These are phyloP conservation scores for Macrolepiota fuliginosa DNA, from an alignment of 768 basidiomycete genomes.

Conservation along the genomic window DNA sequence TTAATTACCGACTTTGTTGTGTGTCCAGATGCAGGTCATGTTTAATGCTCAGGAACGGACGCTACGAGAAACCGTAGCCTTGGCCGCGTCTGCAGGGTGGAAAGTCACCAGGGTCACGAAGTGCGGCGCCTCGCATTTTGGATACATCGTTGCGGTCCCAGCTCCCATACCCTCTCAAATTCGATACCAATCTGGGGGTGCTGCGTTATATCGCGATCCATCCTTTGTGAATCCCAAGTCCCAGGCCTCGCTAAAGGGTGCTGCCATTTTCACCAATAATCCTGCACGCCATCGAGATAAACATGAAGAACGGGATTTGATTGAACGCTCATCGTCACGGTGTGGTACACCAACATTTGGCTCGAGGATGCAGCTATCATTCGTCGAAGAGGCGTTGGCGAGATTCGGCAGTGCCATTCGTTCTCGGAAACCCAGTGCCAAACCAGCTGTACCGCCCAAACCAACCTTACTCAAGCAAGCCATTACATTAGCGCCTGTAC, in stretches of 20 bases:
- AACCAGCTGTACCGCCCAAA: background rate
- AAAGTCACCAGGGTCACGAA: conserved; percentile 33
- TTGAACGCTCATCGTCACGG: conserved; percentile 45
- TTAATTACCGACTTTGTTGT: background rate
- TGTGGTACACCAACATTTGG: conserved; percentile 66
- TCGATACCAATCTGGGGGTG: conserved; percentile 19
- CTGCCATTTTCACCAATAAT: background rate
- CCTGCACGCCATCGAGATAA: background rate
- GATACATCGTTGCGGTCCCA: conserved; percentile 68
- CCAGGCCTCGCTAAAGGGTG: background rate
- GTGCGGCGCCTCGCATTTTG: conserved; percentile 65
- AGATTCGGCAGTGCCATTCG: conserved; percentile 33
- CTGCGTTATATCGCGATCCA: conserved; percentile 24
- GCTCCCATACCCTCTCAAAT: conserved; percentile 41
- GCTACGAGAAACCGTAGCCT: conserved; percentile 25
- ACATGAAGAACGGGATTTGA: conserved; percentile 29
- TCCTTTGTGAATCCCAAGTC: background rate
- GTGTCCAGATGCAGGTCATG: conserved; percentile 34
- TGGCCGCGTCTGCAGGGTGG: conserved; percentile 33
- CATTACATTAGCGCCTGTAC: conserved; percentile 4
- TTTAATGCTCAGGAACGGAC: conserved; percentile 41
- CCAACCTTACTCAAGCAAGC: conserved; percentile 4
- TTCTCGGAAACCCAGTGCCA: conserved; percentile 14
- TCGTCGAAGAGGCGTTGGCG: conserved; percentile 41
- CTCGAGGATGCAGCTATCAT: conserved; percentile 45